Evolutionary conservation across 352 stramenopile genomes (phyloP), one percentile per base, ranked within the genome.

Genomic region (Globisporangium heterothallicum): DNA sequence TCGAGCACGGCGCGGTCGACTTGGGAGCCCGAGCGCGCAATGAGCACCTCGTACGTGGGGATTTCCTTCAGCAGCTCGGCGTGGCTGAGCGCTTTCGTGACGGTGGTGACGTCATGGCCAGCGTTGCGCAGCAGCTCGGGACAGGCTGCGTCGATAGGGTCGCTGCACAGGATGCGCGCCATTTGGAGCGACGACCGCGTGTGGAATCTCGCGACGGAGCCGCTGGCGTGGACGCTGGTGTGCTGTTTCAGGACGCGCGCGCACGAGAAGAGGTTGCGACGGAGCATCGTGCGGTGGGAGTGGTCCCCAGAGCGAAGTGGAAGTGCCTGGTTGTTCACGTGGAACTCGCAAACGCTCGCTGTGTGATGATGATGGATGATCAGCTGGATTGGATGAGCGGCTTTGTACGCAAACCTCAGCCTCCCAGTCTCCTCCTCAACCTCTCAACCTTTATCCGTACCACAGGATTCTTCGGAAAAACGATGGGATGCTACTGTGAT

Each of bases 141-240:
- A 52, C 83, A 94, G 22, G 83, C 61, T 19, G 79, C 48, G 57
- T 95, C 78, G 61, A 95, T 96, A 25, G 88, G 78, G 53, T 97
- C 88, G 42, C 68, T 91, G 62, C 87, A 95, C 41, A 97, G 67
- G 56, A 97, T 89, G 53, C 83, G 75, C 34, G 78, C 76, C 80
- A 91, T 94, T 49, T 66, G 58, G 19, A 63, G 53, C 22, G 68
- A 47, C 10, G 72, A 59, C 22, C 68, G 70, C 29, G 74, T 48
- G 63, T 86, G 77, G 46, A 70, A n/a, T n/a, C n/a, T n/a, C n/a
- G n/a, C n/a, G n/a, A n/a, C n/a, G n/a, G n/a, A 52, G 53, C 60
- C n/a, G 26, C 42, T 38, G 32, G 32, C 49, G 45, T 29, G 36
- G 42, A 50, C 38, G 24, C 27, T n/a, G 19, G 22, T n/a, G 29